Evolutionary conservation across 2,329 filamentous ascomycete genomes (phyloP).

Genomic region (Teratosphaeria nubilosa): DNA sequence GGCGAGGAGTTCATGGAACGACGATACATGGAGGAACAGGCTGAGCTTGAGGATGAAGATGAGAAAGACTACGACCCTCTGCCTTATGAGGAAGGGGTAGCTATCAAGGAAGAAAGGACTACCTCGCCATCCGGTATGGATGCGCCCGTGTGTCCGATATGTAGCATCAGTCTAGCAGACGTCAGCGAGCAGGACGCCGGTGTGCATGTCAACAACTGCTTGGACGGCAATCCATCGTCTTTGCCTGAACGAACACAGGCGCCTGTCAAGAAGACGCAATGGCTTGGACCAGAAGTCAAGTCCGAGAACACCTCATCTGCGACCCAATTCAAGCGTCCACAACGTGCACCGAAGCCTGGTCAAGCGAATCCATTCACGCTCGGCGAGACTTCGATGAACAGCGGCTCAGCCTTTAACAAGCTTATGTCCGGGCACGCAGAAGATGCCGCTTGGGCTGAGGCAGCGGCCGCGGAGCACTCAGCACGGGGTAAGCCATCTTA

Average conservation of each 20-base stretch:
- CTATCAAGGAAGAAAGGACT: conserved; percentile 1
- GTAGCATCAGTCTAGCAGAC: conserved; percentile 53
- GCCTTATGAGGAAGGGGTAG: conserved; percentile 9
- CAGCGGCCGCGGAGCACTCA: conserved; percentile 67
- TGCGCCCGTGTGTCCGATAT: conserved; percentile 61
- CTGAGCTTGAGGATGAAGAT: conserved; percentile 39
- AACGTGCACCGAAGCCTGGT: conserved; percentile 59
- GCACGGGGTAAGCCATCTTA: conserved; percentile 79
- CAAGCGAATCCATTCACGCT: conserved; percentile 69
- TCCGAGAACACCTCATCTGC: conserved; percentile 16
- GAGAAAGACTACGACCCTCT: conserved; percentile 30
- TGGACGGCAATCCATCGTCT: conserved; percentile 68
- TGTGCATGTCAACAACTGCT: conserved; percentile 81
- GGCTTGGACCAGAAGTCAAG: conserved; percentile 5
- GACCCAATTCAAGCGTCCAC: conserved; percentile 56
- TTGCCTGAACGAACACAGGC: conserved; percentile 29
- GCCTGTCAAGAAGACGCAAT: conserved; percentile 4
- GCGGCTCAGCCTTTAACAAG: conserved; percentile 72
- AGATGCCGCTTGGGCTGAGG: conserved; percentile 78
- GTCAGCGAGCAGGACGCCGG: conserved; percentile 54
- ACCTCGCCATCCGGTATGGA: conserved; percentile 5
- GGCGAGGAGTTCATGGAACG: conserved; percentile 43
- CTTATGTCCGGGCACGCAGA: conserved; percentile 90
- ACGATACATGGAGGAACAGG: conserved; percentile 66
- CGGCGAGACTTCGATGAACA: conserved; percentile 28